Evolutionary conservation across 768 basidiomycete genomes (phyloP).

Genomic region (Zangia roseola): DNA sequence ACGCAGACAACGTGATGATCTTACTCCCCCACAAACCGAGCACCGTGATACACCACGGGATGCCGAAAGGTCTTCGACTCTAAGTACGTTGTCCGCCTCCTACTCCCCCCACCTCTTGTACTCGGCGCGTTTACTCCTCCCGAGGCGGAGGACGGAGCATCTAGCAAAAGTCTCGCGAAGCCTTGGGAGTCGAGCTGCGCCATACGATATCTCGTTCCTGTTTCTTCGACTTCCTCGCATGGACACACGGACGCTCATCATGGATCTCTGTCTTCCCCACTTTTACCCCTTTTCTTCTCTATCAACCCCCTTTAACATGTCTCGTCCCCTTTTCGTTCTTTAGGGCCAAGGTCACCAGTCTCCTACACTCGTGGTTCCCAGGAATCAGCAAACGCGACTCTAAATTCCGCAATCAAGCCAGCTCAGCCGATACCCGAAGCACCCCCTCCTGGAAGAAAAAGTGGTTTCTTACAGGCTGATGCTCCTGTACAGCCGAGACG

Average conservation of each 20-base stretch:
- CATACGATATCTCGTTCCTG: constrained; percentile 30
- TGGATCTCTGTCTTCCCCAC: constrained; percentile 36
- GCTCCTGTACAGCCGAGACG: constrained; percentile 9
- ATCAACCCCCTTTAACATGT: constrained; percentile 29
- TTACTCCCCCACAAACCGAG: constrained; percentile 14
- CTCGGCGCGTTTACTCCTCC: constrained; percentile 39
- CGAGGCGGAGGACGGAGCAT: constrained; percentile 34
- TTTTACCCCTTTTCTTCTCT: constrained; percentile 30
- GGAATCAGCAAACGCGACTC: constrained; percentile 14
- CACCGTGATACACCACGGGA: constrained; percentile 28
- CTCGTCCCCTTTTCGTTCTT: constrained; percentile 35
- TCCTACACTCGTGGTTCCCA: constrained; percentile 32
- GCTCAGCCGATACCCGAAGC: constrained; percentile 12
- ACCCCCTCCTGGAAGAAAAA: constrained; percentile 10
- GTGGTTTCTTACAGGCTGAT: constrained; percentile 25
- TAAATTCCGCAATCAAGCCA: constrained; percentile 15
- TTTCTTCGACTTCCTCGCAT: constrained; percentile 39
- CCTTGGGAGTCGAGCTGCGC: constrained; percentile 45
- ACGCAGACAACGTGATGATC: constrained; percentile 26
- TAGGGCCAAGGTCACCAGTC: constrained; percentile 42
- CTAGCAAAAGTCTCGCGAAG: constrained; percentile 41
- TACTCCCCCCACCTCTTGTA: constrained; percentile 36
- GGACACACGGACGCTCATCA: constrained; percentile 42
- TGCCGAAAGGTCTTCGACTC: constrained; percentile 36
- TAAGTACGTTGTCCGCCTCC: constrained; percentile 49